Conservation (phyloP, 306 rosid species). For the Fragaria nilgerrensis region DNA sequence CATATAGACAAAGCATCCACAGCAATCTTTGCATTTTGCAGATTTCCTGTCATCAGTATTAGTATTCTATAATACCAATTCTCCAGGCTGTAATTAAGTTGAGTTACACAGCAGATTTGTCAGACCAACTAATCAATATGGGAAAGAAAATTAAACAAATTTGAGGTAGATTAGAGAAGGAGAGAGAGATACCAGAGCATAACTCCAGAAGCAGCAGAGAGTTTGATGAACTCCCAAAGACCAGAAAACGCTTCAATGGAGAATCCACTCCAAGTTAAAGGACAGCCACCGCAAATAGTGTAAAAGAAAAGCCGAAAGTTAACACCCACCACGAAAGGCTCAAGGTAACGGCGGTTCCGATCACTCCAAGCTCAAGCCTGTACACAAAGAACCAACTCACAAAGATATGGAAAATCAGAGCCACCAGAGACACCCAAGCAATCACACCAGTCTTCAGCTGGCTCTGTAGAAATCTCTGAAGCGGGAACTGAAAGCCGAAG, state of each 20-base stretch:
- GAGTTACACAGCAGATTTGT: background rate
- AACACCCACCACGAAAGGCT: constrained; percentile 68
- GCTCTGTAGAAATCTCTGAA: constrained; percentile 61
- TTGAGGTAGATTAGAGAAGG: background rate
- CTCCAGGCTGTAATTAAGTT: constrained; percentile 61
- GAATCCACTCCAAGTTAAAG: constrained; percentile 70
- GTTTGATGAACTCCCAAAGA: constrained; percentile 70
- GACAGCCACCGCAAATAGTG: constrained; percentile 61
- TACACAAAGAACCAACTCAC: constrained; percentile 66
- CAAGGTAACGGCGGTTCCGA: constrained; percentile 53
- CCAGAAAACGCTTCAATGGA: constrained; percentile 73
- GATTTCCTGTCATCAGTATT: constrained; percentile 72
- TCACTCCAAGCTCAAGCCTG: constrained; percentile 46
- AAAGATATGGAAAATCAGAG: constrained; percentile 43
- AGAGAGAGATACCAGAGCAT: constrained; percentile 57
- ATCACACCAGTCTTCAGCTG: constrained; percentile 49
- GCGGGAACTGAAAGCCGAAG: constrained; percentile 65
- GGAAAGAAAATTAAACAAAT: background rate
- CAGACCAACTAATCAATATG: background rate
- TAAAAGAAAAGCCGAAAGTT: constrained; percentile 44
- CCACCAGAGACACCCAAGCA: constrained; percentile 45
- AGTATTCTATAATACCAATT: constrained; percentile 83
- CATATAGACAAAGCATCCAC: constrained; percentile 83
- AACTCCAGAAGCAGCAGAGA: constrained; percentile 73
- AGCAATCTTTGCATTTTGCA: constrained; percentile 62